A percentile compares a stretch with the other conserved stretches of the same genome.
These are phyloP conservation scores for Phtheirospermum japonicum DNA, from an alignment of 257 asterid species.

Conservation along the genomic window DNA sequence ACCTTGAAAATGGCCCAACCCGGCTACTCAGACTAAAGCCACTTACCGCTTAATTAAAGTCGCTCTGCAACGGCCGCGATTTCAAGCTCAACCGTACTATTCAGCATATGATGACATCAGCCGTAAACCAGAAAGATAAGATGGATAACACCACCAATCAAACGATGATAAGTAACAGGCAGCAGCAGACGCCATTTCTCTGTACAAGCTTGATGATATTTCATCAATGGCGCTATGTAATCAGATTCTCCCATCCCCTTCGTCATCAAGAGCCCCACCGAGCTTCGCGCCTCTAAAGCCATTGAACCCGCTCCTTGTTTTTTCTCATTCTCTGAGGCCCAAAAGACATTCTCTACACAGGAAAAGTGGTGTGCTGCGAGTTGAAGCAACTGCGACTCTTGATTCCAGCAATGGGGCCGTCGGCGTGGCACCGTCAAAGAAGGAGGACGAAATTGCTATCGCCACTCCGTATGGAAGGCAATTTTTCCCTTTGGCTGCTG, in stretches of 20 bases:
- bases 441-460: constrained; percentile 24
- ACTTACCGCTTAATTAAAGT: no score
- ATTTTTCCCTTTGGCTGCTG: constrained; percentile 91
- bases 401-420: constrained; percentile 66
- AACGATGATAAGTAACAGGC: neutral
- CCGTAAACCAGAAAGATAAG: neutral
- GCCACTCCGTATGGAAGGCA: constrained; percentile 59
- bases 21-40: no score
- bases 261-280: constrained; percentile 27
- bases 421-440: constrained; percentile 23
- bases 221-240: constrained; percentile 36
- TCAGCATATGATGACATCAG: neutral
- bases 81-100: no score
- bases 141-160: neutral
- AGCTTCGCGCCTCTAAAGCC: constrained; percentile 30
- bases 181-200: neutral
- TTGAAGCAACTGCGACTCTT: constrained; percentile 55
- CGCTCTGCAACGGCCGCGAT: no score
- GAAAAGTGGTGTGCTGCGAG: constrained; percentile 34
- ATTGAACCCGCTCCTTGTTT: constrained; percentile 32
- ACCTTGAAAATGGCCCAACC: no score
- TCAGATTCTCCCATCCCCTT: constrained; percentile 31
- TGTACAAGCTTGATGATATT: constrained; percentile 13
- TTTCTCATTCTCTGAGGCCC: constrained; percentile 37
- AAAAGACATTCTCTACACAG: constrained; percentile 24